Evolutionary conservation across 2,329 filamentous ascomycete species (phyloP).

Genomic region (Dactylella cylindrospora): DNA sequence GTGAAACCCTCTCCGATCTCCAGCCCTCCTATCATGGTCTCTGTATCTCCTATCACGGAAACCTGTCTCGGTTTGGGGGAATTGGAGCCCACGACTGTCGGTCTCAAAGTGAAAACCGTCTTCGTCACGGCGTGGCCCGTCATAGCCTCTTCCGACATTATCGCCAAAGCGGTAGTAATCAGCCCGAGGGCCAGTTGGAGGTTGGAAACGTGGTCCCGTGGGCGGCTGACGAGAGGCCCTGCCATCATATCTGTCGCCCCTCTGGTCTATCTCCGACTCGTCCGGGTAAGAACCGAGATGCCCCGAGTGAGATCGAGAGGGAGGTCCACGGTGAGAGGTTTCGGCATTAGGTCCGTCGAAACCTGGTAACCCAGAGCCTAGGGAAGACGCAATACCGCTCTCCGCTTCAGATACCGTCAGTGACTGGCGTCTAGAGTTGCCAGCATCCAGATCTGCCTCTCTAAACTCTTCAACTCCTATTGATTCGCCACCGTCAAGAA

Average conservation of each 20-base stretch:
- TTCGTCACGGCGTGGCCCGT: conserved; percentile 17
- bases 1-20: conserved; percentile 39
- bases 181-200: conserved; percentile 21
- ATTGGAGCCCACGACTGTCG: conserved; percentile 31
- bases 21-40: conserved; percentile 16
- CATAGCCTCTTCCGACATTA: conserved; percentile 1
- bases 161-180: conserved; percentile 29
- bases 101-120: conserved; percentile 22
- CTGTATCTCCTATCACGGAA: conserved; percentile 26
- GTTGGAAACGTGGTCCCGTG: conserved; percentile 23
- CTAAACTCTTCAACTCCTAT: background rate
- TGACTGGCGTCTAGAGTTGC: conserved; percentile 16
- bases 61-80: conserved; percentile 34
- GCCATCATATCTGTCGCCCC: too few relatives aligned
- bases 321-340: too few relatives aligned
- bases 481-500: conserved; percentile 7
- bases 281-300: too few relatives aligned
- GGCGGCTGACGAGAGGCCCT: too few relatives aligned
- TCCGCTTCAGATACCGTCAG: conserved; percentile 19
- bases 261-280: too few relatives aligned
- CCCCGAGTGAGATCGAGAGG: too few relatives aligned
- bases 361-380: background rate
- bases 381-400: background rate
- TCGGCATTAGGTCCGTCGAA: conserved; percentile 5
- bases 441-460: background rate